A percentile compares a stretch with the other conserved stretches of the same genome.
phyloP scores from a whole-genome alignment of 1,139 yeast genomes.

The Chernovozyma aurita region DNA sequence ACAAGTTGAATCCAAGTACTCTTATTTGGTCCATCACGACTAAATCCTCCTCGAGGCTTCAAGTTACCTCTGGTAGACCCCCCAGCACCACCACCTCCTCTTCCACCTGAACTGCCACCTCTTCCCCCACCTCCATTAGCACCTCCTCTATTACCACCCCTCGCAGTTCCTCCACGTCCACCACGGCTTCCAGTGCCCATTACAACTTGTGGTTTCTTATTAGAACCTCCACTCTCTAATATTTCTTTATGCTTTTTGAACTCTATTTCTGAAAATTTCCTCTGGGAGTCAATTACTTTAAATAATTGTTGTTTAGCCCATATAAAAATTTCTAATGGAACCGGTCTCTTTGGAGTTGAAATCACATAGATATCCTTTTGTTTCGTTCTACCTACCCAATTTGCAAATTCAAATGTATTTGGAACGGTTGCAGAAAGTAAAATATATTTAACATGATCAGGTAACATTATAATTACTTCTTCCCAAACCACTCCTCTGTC shows the following conservation, averaged over 20 bases:
- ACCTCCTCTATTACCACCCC: slow-evolving; percentile 39
- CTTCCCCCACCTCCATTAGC: slow-evolving; percentile 20
- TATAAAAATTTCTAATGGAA: slow-evolving; percentile 80
- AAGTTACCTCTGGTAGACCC: slow-evolving; percentile 23
- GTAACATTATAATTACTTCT: slow-evolving; percentile 93
- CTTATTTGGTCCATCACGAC: slow-evolving; percentile 69
- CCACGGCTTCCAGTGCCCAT: slow-evolving; percentile 43
- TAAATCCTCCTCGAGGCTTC: slow-evolving; percentile 27
- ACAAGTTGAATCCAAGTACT: slow-evolving; percentile 75
- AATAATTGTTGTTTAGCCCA: slow-evolving; percentile 69
- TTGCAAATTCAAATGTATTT: slow-evolving; percentile 94
- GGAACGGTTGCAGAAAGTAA: slow-evolving; percentile 95
- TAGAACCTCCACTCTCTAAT: slow-evolving; percentile 35
- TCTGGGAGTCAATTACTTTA: slow-evolving; percentile 70
- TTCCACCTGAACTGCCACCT: slow-evolving; percentile 21
- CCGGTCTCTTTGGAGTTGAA: slow-evolving; percentile 93
- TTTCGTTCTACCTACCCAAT: slow-evolving; percentile 97
- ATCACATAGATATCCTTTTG: slow-evolving; percentile 94
- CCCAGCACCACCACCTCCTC: slow-evolving; percentile 18
- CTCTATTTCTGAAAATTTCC: slow-evolving; percentile 63
- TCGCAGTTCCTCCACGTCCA: slow-evolving; percentile 43
- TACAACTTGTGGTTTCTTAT: slow-evolving; percentile 27
- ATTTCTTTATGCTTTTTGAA: slow-evolving; percentile 59
- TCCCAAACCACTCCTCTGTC: slow-evolving; percentile 99
- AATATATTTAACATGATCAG: slow-evolving; percentile 90